phyloP scores from a whole-genome alignment of 169 alveolate species.

The Eimeria sp. region DNA sequence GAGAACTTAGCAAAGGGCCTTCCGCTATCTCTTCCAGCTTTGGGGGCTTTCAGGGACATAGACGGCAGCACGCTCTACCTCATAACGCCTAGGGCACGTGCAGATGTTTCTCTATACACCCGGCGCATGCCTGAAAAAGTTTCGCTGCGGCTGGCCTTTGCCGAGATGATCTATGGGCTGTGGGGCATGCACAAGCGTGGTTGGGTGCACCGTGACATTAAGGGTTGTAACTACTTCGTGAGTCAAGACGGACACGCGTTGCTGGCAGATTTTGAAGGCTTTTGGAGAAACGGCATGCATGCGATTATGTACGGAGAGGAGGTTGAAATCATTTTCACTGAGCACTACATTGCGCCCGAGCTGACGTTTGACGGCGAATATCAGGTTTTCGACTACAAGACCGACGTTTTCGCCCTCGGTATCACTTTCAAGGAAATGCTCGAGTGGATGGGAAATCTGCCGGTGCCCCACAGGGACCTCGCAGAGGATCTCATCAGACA shows the following conservation, averaged over 20 bases:
- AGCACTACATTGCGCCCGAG: constrained; percentile 75
- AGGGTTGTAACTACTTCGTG: constrained; percentile 78
- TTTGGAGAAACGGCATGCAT: constrained; percentile 67
- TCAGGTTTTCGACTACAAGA: constrained; percentile 44
- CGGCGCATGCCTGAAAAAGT: constrained; percentile 62
- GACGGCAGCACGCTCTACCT: constrained; percentile 40
- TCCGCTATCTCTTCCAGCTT: constrained; percentile 62
- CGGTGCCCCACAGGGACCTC: constrained; percentile 13
- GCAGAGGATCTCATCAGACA: constrained; percentile 16
- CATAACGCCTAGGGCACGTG: constrained; percentile 70
- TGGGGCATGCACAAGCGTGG: constrained; percentile 71
- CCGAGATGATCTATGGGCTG: constrained; percentile 76
- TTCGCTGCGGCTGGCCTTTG: constrained; percentile 46
- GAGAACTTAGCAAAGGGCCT: constrained; percentile 36
- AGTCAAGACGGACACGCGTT: constrained; percentile 74
- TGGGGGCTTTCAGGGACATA: constrained; percentile 74
- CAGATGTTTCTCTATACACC: constrained; percentile 67
- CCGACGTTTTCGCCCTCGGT: constrained; percentile 78
- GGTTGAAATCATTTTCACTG: constrained; percentile 60
- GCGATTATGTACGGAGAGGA: constrained; percentile 62
- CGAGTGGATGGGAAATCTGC: constrained; percentile 7
- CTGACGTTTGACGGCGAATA: constrained; percentile 36
- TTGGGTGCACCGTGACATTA: constrained; percentile 79
- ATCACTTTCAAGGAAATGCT: constrained; percentile 49
- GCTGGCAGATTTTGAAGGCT: constrained; percentile 81